Percentiles rank a stretch among this genome's conserved stretches.
Evolutionary conservation across 805 yeast genomes (phyloP).

Genomic region (Yamadazyma insecticola): DNA sequence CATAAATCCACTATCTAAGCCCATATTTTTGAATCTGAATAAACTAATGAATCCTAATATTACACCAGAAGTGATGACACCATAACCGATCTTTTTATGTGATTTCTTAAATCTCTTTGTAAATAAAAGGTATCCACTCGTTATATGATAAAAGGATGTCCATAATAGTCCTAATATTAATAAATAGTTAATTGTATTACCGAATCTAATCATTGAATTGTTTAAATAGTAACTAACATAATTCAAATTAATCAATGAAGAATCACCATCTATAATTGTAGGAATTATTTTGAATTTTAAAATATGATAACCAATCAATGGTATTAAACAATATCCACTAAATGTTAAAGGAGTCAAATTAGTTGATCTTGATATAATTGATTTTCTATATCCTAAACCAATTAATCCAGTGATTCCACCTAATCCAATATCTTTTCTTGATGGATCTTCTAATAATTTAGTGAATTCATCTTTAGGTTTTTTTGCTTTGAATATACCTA

Average conservation of each 20-base stretch:
- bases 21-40: conserved; percentile 16
- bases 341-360: conserved; percentile 56
- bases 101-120: conserved; percentile 32
- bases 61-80: conserved; percentile 31
- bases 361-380: conserved; percentile 37
- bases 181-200: conserved; percentile 22
- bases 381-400: conserved; percentile 50
- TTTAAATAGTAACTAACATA: conserved; percentile 29
- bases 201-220: conserved; percentile 13
- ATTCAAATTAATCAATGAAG: conserved; percentile 49
- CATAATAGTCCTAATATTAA: conserved; percentile 17
- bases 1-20: conserved; percentile 14
- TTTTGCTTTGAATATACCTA: conserved; percentile 6
- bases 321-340: conserved; percentile 53
- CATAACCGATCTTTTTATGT: conserved; percentile 44
- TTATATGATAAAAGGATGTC: conserved; percentile 43
- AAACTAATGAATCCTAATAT: conserved; percentile 35
- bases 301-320: conserved; percentile 44
- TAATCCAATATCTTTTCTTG: conserved; percentile 42
- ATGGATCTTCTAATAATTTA: conserved; percentile 11
- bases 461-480: conserved; percentile 9
- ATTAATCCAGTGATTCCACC: conserved; percentile 56
- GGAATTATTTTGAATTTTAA: conserved; percentile 48
- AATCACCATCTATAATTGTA: conserved; percentile 57
- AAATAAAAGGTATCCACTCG: conserved; percentile 50